phyloP scores from a whole-genome alignment of 2,329 filamentous ascomycete species.

The Diaporthe caulivora region DNA sequence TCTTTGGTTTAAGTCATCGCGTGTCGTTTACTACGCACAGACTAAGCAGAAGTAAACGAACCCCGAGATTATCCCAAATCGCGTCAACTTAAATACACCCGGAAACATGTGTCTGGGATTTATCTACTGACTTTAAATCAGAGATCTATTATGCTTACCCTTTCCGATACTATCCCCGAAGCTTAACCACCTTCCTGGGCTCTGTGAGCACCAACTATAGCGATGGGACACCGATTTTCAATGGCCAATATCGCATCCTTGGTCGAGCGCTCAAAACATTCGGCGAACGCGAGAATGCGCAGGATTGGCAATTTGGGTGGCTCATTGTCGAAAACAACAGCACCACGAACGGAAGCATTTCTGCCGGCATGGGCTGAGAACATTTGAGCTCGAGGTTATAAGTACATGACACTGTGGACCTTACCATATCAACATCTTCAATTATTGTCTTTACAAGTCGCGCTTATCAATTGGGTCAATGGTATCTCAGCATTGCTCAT shows the following conservation, averaged over 20 bases:
- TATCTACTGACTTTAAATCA: not conserved
- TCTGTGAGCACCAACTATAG: not conserved
- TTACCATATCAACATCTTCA: not conserved
- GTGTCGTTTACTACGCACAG: not conserved
- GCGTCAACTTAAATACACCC: not conserved
- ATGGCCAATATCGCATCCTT: constrained; percentile 11
- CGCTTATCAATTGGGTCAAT: not conserved
- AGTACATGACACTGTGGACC: too few relatives aligned
- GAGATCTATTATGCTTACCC: not conserved
- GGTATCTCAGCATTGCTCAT: not conserved
- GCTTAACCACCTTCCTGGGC: not conserved
- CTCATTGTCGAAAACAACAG: not conserved
- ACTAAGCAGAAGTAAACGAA: not conserved
- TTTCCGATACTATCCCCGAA: not conserved
- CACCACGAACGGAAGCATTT: not conserved
- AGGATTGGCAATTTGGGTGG: constrained; percentile 9
- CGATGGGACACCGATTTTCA: not conserved
- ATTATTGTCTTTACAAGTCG: not conserved
- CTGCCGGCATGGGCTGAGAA: not conserved
- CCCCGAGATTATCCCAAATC: not conserved
- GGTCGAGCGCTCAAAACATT: constrained; percentile 10
- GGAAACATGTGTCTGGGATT: not conserved
- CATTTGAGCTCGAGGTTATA: not conserved
- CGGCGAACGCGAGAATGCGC: not conserved
- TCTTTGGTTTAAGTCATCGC: not conserved